Evolutionary conservation across 257 asterid species (phyloP).

Genomic region (Salvia hispanica): DNA sequence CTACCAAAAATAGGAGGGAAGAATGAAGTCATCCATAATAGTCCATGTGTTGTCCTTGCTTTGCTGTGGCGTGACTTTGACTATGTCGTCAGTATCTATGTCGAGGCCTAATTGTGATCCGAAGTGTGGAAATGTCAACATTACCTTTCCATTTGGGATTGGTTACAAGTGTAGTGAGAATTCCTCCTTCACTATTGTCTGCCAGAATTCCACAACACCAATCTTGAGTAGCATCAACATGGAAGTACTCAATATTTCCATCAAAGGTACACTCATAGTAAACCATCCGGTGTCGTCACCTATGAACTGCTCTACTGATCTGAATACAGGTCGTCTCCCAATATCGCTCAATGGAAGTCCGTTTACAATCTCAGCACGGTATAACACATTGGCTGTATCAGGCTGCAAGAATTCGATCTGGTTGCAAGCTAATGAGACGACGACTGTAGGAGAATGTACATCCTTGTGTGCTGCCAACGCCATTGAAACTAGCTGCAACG

Average conservation of each 20-base stretch:
- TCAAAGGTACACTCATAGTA: background rate
- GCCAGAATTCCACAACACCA: conserved; percentile 29
- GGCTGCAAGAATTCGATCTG: conserved; percentile 32
- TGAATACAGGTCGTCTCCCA: background rate
- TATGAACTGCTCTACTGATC: conserved; percentile 28
- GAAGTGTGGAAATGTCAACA: conserved; percentile 40
- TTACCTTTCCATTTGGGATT: conserved; percentile 51
- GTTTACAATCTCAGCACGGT: conserved; percentile 28
- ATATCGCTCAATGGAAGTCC: conserved; percentile 32
- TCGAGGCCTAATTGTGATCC: conserved; percentile 33
- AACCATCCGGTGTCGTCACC: conserved; percentile 31
- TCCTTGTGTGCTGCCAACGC: conserved; percentile 34
- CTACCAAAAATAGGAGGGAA: conserved; percentile 1
- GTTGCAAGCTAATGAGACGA: conserved; percentile 17
- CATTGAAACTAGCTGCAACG: conserved; percentile 23
- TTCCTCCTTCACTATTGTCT: conserved; percentile 35
- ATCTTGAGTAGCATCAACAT: conserved; percentile 32
- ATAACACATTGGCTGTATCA: conserved; percentile 28
- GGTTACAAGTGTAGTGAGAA: conserved; percentile 22
- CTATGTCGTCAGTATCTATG: too few species aligned
- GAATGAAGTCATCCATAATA: background rate
- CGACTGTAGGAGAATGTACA: conserved; percentile 26
- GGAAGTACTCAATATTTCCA: conserved; percentile 22
- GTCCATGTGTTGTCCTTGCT: background rate
- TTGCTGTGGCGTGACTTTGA: background rate